Base-by-base conservation (phyloP, 352 stramenopile genomes). In the Phytophthora megakarya region DNA sequence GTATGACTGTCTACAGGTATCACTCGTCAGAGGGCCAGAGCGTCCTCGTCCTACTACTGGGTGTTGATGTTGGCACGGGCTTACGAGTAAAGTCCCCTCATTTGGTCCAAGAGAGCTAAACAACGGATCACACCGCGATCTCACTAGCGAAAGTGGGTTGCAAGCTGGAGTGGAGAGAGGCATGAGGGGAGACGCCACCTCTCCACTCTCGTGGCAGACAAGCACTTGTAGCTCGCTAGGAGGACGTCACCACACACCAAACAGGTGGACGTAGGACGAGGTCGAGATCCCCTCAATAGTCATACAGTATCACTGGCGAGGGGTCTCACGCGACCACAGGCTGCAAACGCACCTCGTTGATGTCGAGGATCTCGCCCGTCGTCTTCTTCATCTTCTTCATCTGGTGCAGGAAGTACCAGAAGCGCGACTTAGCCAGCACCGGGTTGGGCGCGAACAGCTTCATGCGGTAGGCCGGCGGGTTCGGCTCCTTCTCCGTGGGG, bases 301-400 rank as follows among this genome's bases (percentile, higher is more conserved):
- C n/a, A 50, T 48, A 9, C 1, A 18, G 28, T 16, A 54, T 49
- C 11, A 59, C 59, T 59, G 40, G 16, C 44, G 51, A 61, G 19
- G 65, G 52, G 59, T 35, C 38, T 64, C 45, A 58, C 21, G 22
- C 22, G 30, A 52, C 22, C n/a, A n/a, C n/a, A 37, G 16, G 40
- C 9, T 50, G 25, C 7, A 61, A 75, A 88, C 86, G 71, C 62
- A 98, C 91, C 91, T 99, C 97, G 76, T 99, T 98, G 67, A 98
- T 85, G 82, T 99, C 95, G 53, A 99, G 84, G 80, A 99, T 99
- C 84, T 99, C 97, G 78, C 98, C 98, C 49, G 97, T 99, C 55
- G 97, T 99, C 93, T 99, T 99, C 95, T 99, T 99, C 97, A 99
- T 99, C 92, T 99, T 99, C 73, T 97, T 96, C 89, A 99, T 99